phyloP scores from a whole-genome alignment of 1,139 yeast species.

The Debaryomyces robertsiae region DNA sequence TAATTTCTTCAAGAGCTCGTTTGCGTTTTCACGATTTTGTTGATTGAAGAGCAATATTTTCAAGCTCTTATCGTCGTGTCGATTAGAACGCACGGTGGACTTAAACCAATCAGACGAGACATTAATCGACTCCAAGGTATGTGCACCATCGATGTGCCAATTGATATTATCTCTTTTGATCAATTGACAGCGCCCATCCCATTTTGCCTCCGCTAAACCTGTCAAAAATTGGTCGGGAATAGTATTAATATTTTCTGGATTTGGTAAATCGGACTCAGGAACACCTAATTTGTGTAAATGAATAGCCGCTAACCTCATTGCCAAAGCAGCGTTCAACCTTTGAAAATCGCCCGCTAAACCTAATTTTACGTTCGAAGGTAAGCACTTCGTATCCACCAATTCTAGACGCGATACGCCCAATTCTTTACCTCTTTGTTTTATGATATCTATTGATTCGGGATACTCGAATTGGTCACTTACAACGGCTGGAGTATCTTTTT shows the following conservation, averaged over 20 bases:
- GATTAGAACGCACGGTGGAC: constrained; percentile 27
- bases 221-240: constrained; percentile 58
- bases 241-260: constrained; percentile 20
- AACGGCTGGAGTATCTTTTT: constrained; percentile 64
- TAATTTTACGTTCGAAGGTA: constrained; percentile 44
- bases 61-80: constrained; percentile 18
- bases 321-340: constrained; percentile 81
- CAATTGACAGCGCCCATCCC: constrained; percentile 96
- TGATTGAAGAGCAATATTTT: constrained; percentile 80
- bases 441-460: constrained; percentile 53
- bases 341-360: constrained; percentile 93
- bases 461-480: constrained; percentile 59
- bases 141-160: constrained; percentile 96
- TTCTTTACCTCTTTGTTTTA: constrained; percentile 68
- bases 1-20: constrained; percentile 58
- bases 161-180: constrained; percentile 52
- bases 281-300: constrained; percentile 57
- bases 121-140: constrained; percentile 81
- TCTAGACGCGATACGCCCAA: constrained; percentile 51
- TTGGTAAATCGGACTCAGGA: constrained; percentile 27
- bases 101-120: constrained; percentile 84
- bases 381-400: constrained; percentile 44
- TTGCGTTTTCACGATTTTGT: constrained; percentile 84
- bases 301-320: constrained; percentile 68
- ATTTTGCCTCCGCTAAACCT: constrained; percentile 71